These are phyloP conservation scores for Penicillium steckii DNA, from an alignment of 495 filamentous ascomycete species.

Conservation along the genomic window DNA sequence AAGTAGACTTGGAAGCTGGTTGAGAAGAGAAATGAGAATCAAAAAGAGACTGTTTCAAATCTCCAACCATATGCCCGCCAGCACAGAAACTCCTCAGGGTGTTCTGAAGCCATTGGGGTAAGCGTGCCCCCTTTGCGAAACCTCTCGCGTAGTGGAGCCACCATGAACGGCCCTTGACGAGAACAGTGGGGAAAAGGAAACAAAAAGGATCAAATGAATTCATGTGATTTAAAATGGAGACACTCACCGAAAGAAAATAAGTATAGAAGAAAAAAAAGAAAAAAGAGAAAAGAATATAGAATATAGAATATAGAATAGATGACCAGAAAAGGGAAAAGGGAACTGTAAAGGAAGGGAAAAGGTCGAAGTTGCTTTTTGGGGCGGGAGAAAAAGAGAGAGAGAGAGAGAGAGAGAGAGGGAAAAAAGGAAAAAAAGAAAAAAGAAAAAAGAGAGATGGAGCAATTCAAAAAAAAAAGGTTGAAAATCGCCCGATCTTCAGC, in stretches of 20 bases:
- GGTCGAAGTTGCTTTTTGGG: no score
- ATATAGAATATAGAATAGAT: not conserved
- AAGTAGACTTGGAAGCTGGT: no score
- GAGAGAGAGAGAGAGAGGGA: not conserved
- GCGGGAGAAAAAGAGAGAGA: no score
- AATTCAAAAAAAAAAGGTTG: slow-evolving; percentile 6
- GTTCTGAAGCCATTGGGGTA: slow-evolving; percentile 14
- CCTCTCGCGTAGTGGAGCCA: slow-evolving; percentile 24
- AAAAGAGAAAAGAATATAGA: not conserved
- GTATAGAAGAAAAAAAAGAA: not conserved
- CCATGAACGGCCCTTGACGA: slow-evolving; percentile 14
- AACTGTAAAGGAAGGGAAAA: no score
- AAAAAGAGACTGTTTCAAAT: slow-evolving; percentile 4
- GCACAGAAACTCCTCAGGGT: slow-evolving; percentile 8
- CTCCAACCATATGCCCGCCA: slow-evolving; percentile 1
- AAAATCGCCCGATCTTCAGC: slow-evolving; percentile 4
- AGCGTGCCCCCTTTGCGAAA: slow-evolving; percentile 26
- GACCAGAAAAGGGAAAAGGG: not conserved
- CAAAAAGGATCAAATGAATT: slow-evolving; percentile 9
- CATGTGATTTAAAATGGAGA: slow-evolving; percentile 15
- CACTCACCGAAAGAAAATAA: not conserved
- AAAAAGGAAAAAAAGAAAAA: slow-evolving; percentile 5
- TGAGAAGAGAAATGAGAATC: not conserved
- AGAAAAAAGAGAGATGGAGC: not conserved
- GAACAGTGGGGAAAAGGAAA: slow-evolving; percentile 19